These are phyloP conservation scores for Penicillium vulpinum DNA, from an alignment of 2,329 filamentous ascomycete species.

Conservation along the genomic window DNA sequence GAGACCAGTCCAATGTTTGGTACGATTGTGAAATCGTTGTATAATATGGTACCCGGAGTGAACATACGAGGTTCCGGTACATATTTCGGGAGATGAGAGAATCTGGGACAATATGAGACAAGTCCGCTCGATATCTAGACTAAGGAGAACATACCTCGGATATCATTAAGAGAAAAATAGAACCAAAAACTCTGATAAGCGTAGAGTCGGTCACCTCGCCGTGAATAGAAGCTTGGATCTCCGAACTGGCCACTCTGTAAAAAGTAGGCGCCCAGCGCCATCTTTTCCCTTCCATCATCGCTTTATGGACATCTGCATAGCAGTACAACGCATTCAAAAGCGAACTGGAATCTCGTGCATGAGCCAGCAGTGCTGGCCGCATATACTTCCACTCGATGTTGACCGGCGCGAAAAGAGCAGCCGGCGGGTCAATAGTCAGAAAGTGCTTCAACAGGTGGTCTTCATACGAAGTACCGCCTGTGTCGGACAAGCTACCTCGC, in stretches of 20 bases:
- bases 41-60: constrained; percentile 34
- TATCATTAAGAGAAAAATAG: constrained; percentile 38
- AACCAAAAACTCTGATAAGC: constrained; percentile 29
- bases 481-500: constrained; percentile 22
- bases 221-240: constrained; percentile 30
- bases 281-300: constrained; percentile 26
- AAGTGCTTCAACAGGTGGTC: constrained; percentile 35
- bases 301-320: constrained; percentile 35
- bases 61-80: constrained; percentile 32
- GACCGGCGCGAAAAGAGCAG: constrained; percentile 34
- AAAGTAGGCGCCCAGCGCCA: constrained; percentile 33
- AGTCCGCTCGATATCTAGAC: neutral
- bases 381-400: constrained; percentile 37
- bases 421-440: constrained; percentile 28
- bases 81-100: constrained; percentile 30
- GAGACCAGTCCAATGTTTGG: constrained; percentile 30
- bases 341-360: constrained; percentile 26
- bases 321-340: constrained; percentile 36
- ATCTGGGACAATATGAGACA: constrained; percentile 20
- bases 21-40: constrained; percentile 31
- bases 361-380: constrained; percentile 24
- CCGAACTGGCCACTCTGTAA: constrained; percentile 32
- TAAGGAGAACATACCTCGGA: constrained; percentile 30
- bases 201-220: constrained; percentile 27
- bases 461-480: constrained; percentile 26